Evolutionary conservation across 805 yeast species (phyloP), one percentile per base, ranked within the genome.

Genomic region (Candida awuae): DNA sequence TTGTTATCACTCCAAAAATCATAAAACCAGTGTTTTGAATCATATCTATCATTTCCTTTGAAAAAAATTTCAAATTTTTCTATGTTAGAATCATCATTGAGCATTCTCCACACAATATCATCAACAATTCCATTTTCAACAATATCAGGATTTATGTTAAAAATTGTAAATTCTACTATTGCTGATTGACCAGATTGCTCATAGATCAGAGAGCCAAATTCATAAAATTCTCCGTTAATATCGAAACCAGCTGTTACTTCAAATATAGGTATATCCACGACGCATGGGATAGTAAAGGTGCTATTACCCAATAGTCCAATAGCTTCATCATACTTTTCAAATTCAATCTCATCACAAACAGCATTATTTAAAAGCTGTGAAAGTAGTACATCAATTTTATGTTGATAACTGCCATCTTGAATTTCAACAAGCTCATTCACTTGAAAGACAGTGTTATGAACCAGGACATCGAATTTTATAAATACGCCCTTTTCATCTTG

Each of bases 241-340:
- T 28, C 23, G 10, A 39, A 13, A 6, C 46, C 46, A 12, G 38
- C 10, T 14, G 22, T 35, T 0, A 44, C 17, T 18, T 32, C 18
- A 8, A 46, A 28, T 13, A 35, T 13, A 4, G 41, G 35, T 2
- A 49, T 25, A 4, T 18, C 9, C 17, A 27, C 16, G 4, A 43
- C 22, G 4, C n/a, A 25, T 2, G 21, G 13, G 9, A 32, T 6
- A 29, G 16, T 15, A 12, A 39, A 4, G 5, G 13, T 17, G 18
- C 38, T 29, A 15, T 22, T n/a, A 3, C 49, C 46, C 2, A 3
- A 3, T 12, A 45, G 16, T 13, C 43, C 36, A 10, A n/a, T 12
- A 9, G 15, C 29, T 12, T 27, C 28, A 16, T 39, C 29, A 15
- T 40, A 45, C 2, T 20, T 16, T 6, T 35, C 15, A 14, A 43